These are phyloP conservation scores for Meripilus lineatus DNA, from an alignment of 1,284 basidiomycete genomes.

Conservation along the genomic window DNA sequence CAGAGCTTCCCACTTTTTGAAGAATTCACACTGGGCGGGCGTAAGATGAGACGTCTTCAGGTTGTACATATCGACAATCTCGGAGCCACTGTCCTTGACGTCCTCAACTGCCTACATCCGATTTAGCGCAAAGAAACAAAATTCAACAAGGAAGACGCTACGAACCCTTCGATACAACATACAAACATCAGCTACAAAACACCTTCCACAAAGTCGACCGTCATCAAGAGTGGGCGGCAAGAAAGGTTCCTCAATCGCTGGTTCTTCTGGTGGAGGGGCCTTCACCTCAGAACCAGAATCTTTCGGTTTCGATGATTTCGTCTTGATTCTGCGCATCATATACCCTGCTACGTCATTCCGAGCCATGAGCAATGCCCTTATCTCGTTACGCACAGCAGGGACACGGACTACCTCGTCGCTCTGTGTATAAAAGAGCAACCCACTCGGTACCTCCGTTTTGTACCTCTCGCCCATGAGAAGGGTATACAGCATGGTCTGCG, in stretches of 20 bases:
- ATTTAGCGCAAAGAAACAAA: slow-evolving; percentile 3
- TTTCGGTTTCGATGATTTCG: background rate
- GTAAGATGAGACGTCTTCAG: slow-evolving; percentile 83
- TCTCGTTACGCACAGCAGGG: slow-evolving; percentile 73
- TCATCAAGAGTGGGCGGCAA: slow-evolving; percentile 88
- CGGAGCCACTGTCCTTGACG: slow-evolving; percentile 53
- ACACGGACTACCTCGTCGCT: slow-evolving; percentile 84
- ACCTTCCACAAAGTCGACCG: slow-evolving; percentile 72
- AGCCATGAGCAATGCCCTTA: slow-evolving; percentile 76
- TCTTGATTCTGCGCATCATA: slow-evolving; percentile 40
- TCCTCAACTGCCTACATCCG: slow-evolving; percentile 66
- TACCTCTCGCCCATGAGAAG: slow-evolving; percentile 90
- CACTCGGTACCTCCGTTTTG: slow-evolving; percentile 63
- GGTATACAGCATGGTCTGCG: slow-evolving; percentile 97
- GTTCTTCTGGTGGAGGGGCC: background rate
- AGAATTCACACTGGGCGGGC: slow-evolving; percentile 68
- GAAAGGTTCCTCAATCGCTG: slow-evolving; percentile 40
- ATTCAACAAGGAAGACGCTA: slow-evolving; percentile 8
- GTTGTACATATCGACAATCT: slow-evolving; percentile 72
- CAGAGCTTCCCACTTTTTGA: slow-evolving; percentile 87
- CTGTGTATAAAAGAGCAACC: slow-evolving; percentile 93
- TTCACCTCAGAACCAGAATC: background rate
- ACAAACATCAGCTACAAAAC: slow-evolving; percentile 83
- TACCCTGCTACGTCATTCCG: slow-evolving; percentile 87
- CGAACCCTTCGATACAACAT: slow-evolving; percentile 89